A percentile compares a stretch with the other conserved stretches of the same genome.
phyloP scores from a whole-genome alignment of 1,284 basidiomycete species.

The Athelia psychrophila region DNA sequence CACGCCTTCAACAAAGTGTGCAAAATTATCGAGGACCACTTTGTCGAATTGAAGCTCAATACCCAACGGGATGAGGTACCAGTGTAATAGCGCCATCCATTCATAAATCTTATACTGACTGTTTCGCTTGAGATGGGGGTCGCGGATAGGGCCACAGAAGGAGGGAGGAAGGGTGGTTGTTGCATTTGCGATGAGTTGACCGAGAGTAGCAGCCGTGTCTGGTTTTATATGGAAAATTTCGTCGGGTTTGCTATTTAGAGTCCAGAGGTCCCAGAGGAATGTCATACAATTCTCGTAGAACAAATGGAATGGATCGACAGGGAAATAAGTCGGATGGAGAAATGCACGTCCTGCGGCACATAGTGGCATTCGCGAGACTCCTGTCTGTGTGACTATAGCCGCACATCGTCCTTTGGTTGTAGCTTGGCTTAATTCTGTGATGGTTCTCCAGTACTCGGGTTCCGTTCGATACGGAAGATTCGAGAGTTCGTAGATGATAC shows the following conservation, averaged over 20 bases:
- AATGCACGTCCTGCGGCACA: slow-evolving; percentile 8
- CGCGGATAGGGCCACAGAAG: slow-evolving; percentile 4
- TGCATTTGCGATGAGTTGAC: neutral
- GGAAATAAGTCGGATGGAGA: slow-evolving; percentile 7
- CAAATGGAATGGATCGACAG: slow-evolving; percentile 9
- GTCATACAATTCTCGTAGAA: slow-evolving; percentile 8
- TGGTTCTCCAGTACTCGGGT: neutral
- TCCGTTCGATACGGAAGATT: neutral
- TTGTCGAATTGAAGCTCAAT: slow-evolving; percentile 1
- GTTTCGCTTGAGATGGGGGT: slow-evolving; percentile 3
- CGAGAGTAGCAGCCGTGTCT: neutral
- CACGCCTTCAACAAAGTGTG: slow-evolving; percentile 1
- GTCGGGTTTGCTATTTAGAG: neutral
- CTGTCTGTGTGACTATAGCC: neutral
- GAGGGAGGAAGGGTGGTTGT: slow-evolving; percentile 1
- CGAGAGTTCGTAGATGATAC: neutral
- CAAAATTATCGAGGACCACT: slow-evolving; percentile 2
- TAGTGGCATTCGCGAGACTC: slow-evolving; percentile 4
- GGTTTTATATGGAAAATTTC: neutral
- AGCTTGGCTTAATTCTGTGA: neutral
- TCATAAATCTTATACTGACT: slow-evolving; percentile 6
- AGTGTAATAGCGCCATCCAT: slow-evolving; percentile 6
- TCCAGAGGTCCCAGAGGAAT: slow-evolving; percentile 7
- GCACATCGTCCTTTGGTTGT: neutral
- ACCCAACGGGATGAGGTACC: slow-evolving; percentile 5